These are phyloP conservation scores for Erigeron canadensis DNA, from an alignment of 129 eudicot species.

Conservation along the genomic window DNA sequence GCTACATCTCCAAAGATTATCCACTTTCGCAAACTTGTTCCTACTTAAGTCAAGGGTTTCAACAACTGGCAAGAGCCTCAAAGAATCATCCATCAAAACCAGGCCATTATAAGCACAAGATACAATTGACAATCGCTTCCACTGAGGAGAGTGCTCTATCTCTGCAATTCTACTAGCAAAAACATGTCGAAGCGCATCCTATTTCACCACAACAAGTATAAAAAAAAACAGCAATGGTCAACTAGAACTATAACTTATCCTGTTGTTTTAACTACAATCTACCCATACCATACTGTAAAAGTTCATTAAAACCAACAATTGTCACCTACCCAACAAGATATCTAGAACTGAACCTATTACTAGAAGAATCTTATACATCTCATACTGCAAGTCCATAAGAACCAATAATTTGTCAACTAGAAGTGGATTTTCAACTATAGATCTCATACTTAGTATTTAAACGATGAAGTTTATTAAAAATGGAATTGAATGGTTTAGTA, in stretches of 20 bases:
- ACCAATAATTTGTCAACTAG: not conserved
- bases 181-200: slow-evolving; percentile 95
- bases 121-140: slow-evolving; percentile 77
- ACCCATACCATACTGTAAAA: not conserved
- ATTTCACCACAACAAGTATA: slow-evolving; percentile 20
- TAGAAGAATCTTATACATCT: not conserved
- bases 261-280: not conserved
- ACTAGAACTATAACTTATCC: not conserved
- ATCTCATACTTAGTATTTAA: too few species aligned
- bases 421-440: not conserved
- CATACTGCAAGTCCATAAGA: not conserved
- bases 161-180: slow-evolving; percentile 90
- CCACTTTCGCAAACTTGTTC: slow-evolving; percentile 87
- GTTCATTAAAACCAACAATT: not conserved
- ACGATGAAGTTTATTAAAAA: too few species aligned
- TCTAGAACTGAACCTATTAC: not conserved
- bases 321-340: not conserved
- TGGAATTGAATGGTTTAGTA: too few species aligned
- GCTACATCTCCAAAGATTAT: slow-evolving; percentile 73
- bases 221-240: slow-evolving; percentile 12
- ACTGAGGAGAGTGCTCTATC: slow-evolving; percentile 77
- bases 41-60: slow-evolving; percentile 95
- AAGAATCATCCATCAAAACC: slow-evolving; percentile 93
- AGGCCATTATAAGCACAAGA: slow-evolving; percentile 87
- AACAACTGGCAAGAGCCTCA: slow-evolving; percentile 80